Conservation (phyloP, 164 flowering plant genomes). For the Nelumbo lutea region DNA sequence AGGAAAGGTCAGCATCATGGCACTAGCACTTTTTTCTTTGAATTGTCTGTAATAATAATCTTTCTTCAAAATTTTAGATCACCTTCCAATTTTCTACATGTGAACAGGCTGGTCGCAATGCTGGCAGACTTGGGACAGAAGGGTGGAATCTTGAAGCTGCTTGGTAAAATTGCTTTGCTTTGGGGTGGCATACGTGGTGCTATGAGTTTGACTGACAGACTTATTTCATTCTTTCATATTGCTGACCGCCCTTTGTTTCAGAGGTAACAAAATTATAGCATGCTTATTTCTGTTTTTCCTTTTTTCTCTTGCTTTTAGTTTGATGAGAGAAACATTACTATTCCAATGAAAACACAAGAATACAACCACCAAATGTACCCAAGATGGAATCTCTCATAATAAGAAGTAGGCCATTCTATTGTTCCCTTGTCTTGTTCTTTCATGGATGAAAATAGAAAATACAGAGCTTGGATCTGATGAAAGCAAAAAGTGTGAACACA, state of each 20-base stretch:
- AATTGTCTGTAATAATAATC: background rate
- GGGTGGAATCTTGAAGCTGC: slow-evolving; percentile 69
- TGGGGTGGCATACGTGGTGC: slow-evolving; percentile 99
- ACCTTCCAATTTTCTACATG: background rate
- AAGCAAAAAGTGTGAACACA: too few relatives aligned
- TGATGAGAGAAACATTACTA: too few relatives aligned
- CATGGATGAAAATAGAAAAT: too few relatives aligned
- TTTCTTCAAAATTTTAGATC: background rate
- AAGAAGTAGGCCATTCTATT: too few relatives aligned
- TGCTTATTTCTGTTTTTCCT: background rate
- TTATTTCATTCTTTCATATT: slow-evolving; percentile 70
- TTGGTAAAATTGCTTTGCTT: slow-evolving; percentile 88
- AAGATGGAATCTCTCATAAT: too few relatives aligned
- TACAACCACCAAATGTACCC: too few relatives aligned
- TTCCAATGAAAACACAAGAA: background rate
- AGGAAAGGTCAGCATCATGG: slow-evolving; percentile 58
- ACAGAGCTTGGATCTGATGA: too few relatives aligned
- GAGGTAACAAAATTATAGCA: slow-evolving; percentile 38
- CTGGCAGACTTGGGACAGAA: slow-evolving; percentile 80
- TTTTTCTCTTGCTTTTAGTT: background rate
- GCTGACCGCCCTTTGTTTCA: slow-evolving; percentile 80
- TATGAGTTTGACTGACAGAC: slow-evolving; percentile 82
- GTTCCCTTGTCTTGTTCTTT: too few relatives aligned
- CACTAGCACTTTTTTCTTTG: background rate
- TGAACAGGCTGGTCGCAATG: slow-evolving; percentile 77